Evolutionary conservation across 2,329 filamentous ascomycete genomes (phyloP), one percentile per base, ranked within the genome.

Genomic region (Drechslerella dactyloides): DNA sequence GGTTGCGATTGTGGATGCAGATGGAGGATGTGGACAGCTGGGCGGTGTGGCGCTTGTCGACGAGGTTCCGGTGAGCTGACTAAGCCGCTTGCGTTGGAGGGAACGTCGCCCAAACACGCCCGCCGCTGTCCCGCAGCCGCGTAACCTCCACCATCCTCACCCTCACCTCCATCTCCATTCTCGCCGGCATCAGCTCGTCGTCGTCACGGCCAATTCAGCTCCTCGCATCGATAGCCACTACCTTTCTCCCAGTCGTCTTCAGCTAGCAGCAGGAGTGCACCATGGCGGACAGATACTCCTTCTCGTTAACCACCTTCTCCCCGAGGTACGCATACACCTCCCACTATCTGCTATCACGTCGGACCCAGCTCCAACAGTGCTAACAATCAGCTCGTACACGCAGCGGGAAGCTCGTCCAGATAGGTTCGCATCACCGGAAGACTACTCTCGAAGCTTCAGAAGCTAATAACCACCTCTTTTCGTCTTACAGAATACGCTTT

Each of bases 271-370:
- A 15, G 13, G 5, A 53, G 21, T 11, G 19, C 54, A 84, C 76
- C 80, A 99, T 99, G 93, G 93, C 94, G 79, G 94, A 99, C 83
- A 87, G 94, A 84, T 99, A 99, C 83, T 97, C 93, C 63, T 99
- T 99, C 88, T 99, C 94, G 72, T 86, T 99, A 80, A 99, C 94
- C 75, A 99, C 94, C 75, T 99, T 99, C 89, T 97, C 94, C 79
- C 94, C 94, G 81, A 99, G 93, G 94, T 96, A 88, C 75, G 76
- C 77, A 69, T 48, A n/a, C n/a, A n/a, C n/a, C n/a, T 17, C 21
- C n/a, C 2, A 15, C 73, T 65, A 74, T 65, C 66, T 68, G 13
- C 1, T 17, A 13, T 33, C 33, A 21, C 56, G 35, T 65, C 63
- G 51, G 59, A 66, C 40, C 27, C 69, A 66, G 55, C 56, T 53